Evolutionary conservation across 2,329 filamentous ascomycete genomes (phyloP).

Genomic region (Ascosphaera pollenicola): DNA sequence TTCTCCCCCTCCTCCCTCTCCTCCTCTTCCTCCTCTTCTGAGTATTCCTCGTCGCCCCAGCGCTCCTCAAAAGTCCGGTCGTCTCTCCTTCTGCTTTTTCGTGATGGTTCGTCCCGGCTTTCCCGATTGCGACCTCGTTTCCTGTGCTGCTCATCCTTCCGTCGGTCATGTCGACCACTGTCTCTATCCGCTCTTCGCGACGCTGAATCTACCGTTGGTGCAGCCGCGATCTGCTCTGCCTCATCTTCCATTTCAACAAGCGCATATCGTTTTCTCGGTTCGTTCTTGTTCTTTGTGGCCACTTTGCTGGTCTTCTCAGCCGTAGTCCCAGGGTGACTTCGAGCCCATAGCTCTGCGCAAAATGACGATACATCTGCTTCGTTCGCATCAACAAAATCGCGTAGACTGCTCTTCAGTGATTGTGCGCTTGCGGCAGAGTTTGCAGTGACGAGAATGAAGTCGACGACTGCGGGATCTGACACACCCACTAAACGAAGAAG

Average conservation of each 20-base stretch:
- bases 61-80: slow-evolving; percentile 45
- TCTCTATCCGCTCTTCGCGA: slow-evolving; percentile 13
- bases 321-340: slow-evolving; percentile 9
- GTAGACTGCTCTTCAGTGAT: slow-evolving; percentile 28
- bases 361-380: slow-evolving; percentile 25
- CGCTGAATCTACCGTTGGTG: slow-evolving; percentile 7
- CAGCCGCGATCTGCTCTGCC: slow-evolving; percentile 10
- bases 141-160: slow-evolving; percentile 8
- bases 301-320: slow-evolving; percentile 8
- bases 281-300: slow-evolving; percentile 6
- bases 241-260: slow-evolving; percentile 32
- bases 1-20: slow-evolving; percentile 23
- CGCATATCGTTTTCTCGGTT: slow-evolving; percentile 28
- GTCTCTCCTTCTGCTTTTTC: slow-evolving; percentile 29
- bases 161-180: slow-evolving; percentile 8
- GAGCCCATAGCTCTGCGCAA: slow-evolving; percentile 23
- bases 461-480: slow-evolving; percentile 32
- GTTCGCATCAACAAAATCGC: slow-evolving; percentile 26
- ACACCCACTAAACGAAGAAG: slow-evolving; percentile 31
- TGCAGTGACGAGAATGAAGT: slow-evolving; percentile 34
- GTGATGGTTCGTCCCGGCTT: slow-evolving; percentile 14
- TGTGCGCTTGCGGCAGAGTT: slow-evolving; percentile 25
- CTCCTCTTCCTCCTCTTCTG: slow-evolving; percentile 12
- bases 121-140: slow-evolving; percentile 15
- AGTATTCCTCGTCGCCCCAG: slow-evolving; percentile 56